These are phyloP conservation scores for Monosporascus sp. DNA, from an alignment of 2,329 filamentous ascomycete species.

Conservation along the genomic window DNA sequence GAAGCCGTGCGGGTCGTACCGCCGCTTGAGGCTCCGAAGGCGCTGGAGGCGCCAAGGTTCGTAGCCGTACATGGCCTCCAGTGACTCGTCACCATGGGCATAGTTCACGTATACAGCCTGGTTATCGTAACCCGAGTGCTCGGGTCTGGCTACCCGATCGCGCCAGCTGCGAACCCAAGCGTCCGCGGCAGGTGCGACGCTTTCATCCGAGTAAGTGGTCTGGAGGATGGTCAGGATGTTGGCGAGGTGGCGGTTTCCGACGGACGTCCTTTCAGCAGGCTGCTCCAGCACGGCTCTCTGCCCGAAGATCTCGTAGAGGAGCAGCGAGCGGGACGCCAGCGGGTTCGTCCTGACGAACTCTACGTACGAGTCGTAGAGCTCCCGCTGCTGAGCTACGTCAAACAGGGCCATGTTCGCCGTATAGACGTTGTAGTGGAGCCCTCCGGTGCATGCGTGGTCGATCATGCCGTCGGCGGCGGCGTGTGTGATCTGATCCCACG, in stretches of 20 bases:
- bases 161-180: constrained; percentile 3
- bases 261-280: not conserved
- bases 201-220: constrained; percentile 3
- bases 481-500: constrained; percentile 5
- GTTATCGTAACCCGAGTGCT: constrained; percentile 6
- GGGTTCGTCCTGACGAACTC: constrained; percentile 3
- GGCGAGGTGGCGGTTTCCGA: constrained; percentile 3
- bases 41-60: constrained; percentile 7
- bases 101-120: constrained; percentile 10
- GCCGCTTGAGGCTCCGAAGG: constrained; percentile 5
- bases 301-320: constrained; percentile 8
- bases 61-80: constrained; percentile 9
- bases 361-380: not conserved
- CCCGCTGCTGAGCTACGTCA: not conserved
- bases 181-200: constrained; percentile 1
- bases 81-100: constrained; percentile 8
- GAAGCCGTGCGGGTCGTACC: constrained; percentile 6
- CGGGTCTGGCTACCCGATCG: not conserved
- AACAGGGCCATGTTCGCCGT: not conserved
- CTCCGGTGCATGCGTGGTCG: constrained; percentile 3
- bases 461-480: constrained; percentile 4
- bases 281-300: constrained; percentile 4
- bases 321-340: not conserved
- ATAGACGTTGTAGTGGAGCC: not conserved
- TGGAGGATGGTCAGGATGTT: constrained; percentile 4